Evolutionary conservation across 306 rosid species (phyloP).

Genomic region (Ormosia emarginata): DNA sequence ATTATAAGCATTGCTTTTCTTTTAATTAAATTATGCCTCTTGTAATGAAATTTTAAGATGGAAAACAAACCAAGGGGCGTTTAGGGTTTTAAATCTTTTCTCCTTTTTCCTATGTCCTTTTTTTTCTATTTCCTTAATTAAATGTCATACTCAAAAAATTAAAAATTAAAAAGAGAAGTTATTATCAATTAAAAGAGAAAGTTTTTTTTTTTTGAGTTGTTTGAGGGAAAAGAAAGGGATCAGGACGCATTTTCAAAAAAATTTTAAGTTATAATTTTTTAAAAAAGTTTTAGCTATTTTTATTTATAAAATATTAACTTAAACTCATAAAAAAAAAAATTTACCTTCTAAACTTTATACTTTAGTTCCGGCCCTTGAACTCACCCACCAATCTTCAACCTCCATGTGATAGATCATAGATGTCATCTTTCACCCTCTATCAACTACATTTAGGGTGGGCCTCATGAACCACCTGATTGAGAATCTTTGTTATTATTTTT

Average conservation of each 20-base stretch:
- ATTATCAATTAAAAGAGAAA: too few species aligned
- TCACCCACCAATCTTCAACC: conserved; percentile 31
- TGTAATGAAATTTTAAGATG: not conserved
- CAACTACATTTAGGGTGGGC: conserved; percentile 26
- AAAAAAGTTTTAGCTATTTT: not conserved
- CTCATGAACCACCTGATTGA: conserved; percentile 22
- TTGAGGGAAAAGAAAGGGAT: too few species aligned
- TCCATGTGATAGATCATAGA: conserved; percentile 7
- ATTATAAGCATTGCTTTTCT: not conserved
- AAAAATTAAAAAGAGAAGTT: too few species aligned
- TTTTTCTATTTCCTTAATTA: too few species aligned
- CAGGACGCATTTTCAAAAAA: too few species aligned
- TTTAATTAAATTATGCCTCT: not conserved
- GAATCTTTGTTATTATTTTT: conserved; percentile 23
- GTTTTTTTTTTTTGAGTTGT: too few species aligned
- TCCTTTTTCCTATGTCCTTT: too few species aligned
- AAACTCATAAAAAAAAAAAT: too few species aligned
- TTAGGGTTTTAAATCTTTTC: too few species aligned
- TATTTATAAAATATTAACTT: not conserved
- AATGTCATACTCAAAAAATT: too few species aligned
- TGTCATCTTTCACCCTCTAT: conserved; percentile 4
- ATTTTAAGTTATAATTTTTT: too few species aligned
- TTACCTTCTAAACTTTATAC: not conserved
- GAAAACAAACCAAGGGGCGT: conserved; percentile 6
- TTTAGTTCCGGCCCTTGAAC: not conserved